Conservation (phyloP, 129 eudicot species). For the Helianthus tuberosus region DNA sequence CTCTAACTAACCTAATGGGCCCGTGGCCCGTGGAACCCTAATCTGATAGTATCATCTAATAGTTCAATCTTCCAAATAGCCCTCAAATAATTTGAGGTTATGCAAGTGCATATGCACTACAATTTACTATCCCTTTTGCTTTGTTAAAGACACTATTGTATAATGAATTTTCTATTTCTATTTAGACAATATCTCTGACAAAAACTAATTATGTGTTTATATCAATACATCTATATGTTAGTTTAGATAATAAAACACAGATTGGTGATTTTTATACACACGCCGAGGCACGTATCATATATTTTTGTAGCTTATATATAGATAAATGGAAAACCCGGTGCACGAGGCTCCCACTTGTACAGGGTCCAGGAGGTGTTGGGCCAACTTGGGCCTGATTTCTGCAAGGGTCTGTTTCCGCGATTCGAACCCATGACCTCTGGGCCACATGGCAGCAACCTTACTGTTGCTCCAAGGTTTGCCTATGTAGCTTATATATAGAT, state of each 20-base stretch:
- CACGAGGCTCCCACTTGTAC: too few species aligned
- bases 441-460: too few species aligned
- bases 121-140: not conserved
- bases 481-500: not conserved
- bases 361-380: too few species aligned
- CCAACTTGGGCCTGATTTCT: too few species aligned
- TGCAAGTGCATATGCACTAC: too few species aligned
- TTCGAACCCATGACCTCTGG: too few species aligned
- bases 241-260: not conserved
- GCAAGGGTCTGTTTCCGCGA: too few species aligned
- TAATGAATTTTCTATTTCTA: not conserved
- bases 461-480: too few species aligned
- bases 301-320: not conserved
- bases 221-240: not conserved
- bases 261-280: too few species aligned
- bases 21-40: too few species aligned
- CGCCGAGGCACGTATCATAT: not conserved
- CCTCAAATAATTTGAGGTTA: not conserved
- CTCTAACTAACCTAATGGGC: too few species aligned
- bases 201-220: slow-evolving; percentile 10
- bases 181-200: slow-evolving; percentile 9
- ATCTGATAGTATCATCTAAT: too few species aligned
- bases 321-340: not conserved
- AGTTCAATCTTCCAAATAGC: not conserved
- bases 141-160: not conserved